A percentile compares a stretch with the other conserved stretches of the same genome.
These are phyloP conservation scores for Cadophora sp. DNA, from an alignment of 2,329 filamentous ascomycete species.

Conservation along the genomic window DNA sequence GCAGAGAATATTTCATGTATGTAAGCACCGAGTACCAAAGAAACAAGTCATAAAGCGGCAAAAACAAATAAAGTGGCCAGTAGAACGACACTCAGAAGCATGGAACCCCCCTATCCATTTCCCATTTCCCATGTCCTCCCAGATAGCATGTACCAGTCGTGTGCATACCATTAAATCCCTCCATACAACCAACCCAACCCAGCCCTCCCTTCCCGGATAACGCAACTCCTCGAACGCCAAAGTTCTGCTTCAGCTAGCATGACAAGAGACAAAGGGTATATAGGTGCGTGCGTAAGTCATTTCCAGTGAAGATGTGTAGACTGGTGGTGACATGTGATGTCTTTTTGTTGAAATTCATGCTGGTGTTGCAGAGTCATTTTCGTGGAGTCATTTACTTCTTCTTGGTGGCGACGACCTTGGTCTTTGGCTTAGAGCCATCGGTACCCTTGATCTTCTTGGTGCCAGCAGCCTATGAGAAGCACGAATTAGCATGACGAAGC, in stretches of 20 bases:
- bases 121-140: conserved; percentile 24
- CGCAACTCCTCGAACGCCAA: conserved; percentile 25
- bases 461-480: conserved; percentile 42
- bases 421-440: conserved; percentile 37
- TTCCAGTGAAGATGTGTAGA: conserved; percentile 30
- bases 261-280: conserved; percentile 36
- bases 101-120: conserved; percentile 14
- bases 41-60: conserved; percentile 9
- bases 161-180: conserved; percentile 24
- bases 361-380: conserved; percentile 33
- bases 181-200: conserved; percentile 5
- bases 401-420: conserved; percentile 33
- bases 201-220: background rate
- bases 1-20: conserved; percentile 15
- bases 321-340: conserved; percentile 27
- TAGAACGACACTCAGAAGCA: conserved; percentile 23
- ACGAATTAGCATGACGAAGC: conserved; percentile 25
- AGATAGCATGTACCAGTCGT: conserved; percentile 28
- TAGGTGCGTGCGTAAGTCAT: conserved; percentile 33
- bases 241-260: conserved; percentile 24
- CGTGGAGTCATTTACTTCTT: conserved; percentile 37
- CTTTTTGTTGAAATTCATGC: conserved; percentile 25
- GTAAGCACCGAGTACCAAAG: conserved; percentile 9
- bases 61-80: conserved; percentile 12
- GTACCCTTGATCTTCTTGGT: conserved; percentile 49